Conservation (phyloP, 164 flowering plant species). For the Euptelea pleiosperma region DNA sequence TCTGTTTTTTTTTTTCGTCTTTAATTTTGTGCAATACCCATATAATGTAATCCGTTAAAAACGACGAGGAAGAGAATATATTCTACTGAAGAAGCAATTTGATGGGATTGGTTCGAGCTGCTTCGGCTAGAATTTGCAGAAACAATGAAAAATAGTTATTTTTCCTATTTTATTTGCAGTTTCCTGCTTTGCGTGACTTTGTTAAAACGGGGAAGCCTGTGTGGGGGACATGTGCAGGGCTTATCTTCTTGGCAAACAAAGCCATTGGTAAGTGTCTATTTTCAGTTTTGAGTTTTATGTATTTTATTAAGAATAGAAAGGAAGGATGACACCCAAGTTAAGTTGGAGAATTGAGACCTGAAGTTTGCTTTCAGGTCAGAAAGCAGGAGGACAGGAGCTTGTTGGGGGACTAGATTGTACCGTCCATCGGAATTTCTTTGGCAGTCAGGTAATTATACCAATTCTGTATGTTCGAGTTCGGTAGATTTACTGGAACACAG, state of each 20-base stretch:
- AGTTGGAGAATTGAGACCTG: background rate
- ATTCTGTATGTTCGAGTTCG: background rate
- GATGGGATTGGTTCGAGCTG: background rate
- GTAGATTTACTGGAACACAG: background rate
- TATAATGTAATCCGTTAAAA: too few species aligned
- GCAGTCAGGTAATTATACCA: conserved; percentile 68
- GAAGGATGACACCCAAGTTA: background rate
- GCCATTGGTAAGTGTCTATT: conserved; percentile 50
- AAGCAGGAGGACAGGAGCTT: conserved; percentile 82
- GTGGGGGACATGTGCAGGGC: conserved; percentile 99
- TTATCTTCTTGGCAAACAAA: conserved; percentile 85
- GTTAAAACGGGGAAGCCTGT: conserved; percentile 92
- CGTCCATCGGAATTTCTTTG: conserved; percentile 90
- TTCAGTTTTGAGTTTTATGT: background rate
- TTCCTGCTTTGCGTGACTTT: conserved; percentile 90
- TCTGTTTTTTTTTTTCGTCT: background rate
- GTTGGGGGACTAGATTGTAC: conserved; percentile 92
- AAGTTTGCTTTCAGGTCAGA: conserved; percentile 59
- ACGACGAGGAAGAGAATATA: background rate
- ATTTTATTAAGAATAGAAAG: background rate
- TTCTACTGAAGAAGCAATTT: too few species aligned
- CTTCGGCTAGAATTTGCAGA: background rate
- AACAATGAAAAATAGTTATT: background rate
- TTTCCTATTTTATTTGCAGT: conserved; percentile 34
- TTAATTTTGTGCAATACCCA: background rate